A percentile compares a stretch with the other conserved stretches of the same genome.
These are phyloP conservation scores for Pyrenophora tritici-repentis DNA, from an alignment of 2,329 filamentous ascomycete genomes.

Conservation along the genomic window DNA sequence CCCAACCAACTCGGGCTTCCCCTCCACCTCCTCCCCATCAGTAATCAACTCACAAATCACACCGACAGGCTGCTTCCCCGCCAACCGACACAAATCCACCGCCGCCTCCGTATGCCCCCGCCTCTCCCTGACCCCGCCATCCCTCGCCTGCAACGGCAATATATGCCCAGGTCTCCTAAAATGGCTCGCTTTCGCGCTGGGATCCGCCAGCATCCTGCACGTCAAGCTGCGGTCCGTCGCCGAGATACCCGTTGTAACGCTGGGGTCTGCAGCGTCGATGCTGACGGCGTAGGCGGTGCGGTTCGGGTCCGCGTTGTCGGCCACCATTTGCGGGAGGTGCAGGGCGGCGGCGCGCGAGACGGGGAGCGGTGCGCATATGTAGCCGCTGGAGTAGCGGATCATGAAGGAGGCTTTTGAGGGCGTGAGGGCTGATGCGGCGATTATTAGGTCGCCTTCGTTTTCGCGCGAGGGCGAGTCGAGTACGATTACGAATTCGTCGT, in stretches of 20 bases:
- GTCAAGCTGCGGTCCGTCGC: slow-evolving; percentile 85
- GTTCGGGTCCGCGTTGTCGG: slow-evolving; percentile 75
- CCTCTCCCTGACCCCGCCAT: slow-evolving; percentile 79
- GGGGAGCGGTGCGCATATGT: slow-evolving; percentile 86
- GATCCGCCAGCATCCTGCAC: slow-evolving; percentile 76
- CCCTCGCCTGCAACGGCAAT: slow-evolving; percentile 77
- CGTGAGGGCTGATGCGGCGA: slow-evolving; percentile 83
- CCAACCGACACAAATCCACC: slow-evolving; percentile 84
- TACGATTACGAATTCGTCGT: slow-evolving; percentile 90
- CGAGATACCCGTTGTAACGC: slow-evolving; percentile 79
- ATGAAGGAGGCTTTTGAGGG: slow-evolving; percentile 94
- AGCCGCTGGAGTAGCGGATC: slow-evolving; percentile 84
- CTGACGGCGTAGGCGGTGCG: slow-evolving; percentile 92
- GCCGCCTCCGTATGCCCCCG: slow-evolving; percentile 92
- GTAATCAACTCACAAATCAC: slow-evolving; percentile 93
- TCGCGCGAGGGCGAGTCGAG: slow-evolving; percentile 91
- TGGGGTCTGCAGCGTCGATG: slow-evolving; percentile 75
- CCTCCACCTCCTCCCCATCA: slow-evolving; percentile 74
- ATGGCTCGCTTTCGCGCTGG: slow-evolving; percentile 56
- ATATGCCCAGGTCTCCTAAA: slow-evolving; percentile 90
- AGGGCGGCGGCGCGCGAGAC: slow-evolving; percentile 71
- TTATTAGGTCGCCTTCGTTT: slow-evolving; percentile 98
- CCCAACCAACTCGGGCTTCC: slow-evolving; percentile 66
- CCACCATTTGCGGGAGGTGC: slow-evolving; percentile 87
- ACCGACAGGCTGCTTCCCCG: slow-evolving; percentile 72